Percentiles rank a stretch among this genome's conserved stretches.
phyloP scores from a whole-genome alignment of 139 green algal species.

The Tetraselmis chui region DNA sequence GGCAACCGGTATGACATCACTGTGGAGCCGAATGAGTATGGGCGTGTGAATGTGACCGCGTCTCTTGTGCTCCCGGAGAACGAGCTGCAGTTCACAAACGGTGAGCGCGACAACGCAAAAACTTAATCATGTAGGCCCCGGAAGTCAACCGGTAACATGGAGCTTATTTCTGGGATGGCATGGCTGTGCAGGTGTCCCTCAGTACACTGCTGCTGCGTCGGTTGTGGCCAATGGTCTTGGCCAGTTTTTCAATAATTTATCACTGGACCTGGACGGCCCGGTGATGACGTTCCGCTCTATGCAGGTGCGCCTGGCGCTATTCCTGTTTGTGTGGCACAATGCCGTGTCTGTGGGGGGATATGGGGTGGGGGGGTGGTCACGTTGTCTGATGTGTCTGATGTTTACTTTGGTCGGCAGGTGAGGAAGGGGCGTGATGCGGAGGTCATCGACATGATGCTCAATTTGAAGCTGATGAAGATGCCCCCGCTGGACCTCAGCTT shows the following conservation, averaged over 20 bases:
- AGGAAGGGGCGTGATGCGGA: background rate
- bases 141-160: no score
- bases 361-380: no score
- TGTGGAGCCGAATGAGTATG: background rate
- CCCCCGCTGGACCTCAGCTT: background rate
- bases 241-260: background rate
- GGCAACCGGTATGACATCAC: slow-evolving; percentile 22
- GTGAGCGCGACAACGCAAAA: background rate
- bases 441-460: background rate
- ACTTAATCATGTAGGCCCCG: no score
- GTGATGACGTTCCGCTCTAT: background rate
- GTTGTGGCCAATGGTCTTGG: background rate
- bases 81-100: background rate
- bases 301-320: background rate
- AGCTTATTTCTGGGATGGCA: no score
- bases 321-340: no score
- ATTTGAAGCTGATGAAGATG: background rate
- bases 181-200: background rate
- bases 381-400: no score
- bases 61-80: background rate
- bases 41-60: background rate
- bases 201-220: background rate
- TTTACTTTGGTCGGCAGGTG: no score
- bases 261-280: background rate
- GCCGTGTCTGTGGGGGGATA: no score